Conservation (phyloP, 1,284 basidiomycete species). For the Anthracocystis panici-leucophaei region DNA sequence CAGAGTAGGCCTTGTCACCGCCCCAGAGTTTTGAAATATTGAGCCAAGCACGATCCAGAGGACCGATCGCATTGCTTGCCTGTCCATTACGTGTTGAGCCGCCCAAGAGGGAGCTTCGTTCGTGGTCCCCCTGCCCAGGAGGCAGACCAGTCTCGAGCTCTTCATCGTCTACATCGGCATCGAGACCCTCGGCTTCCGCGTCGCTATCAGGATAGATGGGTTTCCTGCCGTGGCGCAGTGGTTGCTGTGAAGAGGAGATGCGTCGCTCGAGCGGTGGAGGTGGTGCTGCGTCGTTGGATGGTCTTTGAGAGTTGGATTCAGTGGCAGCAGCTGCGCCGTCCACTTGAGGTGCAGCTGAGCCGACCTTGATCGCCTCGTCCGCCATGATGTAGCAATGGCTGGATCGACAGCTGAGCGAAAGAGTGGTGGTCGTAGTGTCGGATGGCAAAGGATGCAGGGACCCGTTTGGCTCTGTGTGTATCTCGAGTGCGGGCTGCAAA, state of each 20-base stretch:
- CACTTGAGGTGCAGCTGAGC: neutral
- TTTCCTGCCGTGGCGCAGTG: slow-evolving; percentile 49
- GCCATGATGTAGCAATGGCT: slow-evolving; percentile 6
- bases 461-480: neutral
- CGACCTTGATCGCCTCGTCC: slow-evolving; percentile 13
- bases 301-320: slow-evolving; percentile 5
- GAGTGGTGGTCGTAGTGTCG: neutral
- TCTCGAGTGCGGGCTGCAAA: too few species aligned
- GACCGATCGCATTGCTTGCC: slow-evolving; percentile 13
- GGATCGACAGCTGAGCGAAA: neutral
- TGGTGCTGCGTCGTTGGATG: slow-evolving; percentile 19
- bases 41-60: slow-evolving; percentile 45
- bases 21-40: slow-evolving; percentile 44
- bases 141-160: slow-evolving; percentile 45
- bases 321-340: slow-evolving; percentile 7
- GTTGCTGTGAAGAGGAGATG: slow-evolving; percentile 40
- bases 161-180: slow-evolving; percentile 54
- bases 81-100: slow-evolving; percentile 17
- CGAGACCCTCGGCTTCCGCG: slow-evolving; percentile 51
- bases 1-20: slow-evolving; percentile 44
- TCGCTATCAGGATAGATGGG: slow-evolving; percentile 57
- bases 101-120: slow-evolving; percentile 43
- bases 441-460: slow-evolving; percentile 2
- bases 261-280: slow-evolving; percentile 37
- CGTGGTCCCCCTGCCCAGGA: slow-evolving; percentile 36